Evolutionary conservation across 345 rosid species (phyloP).

Genomic region (Nasturtium officinale): DNA sequence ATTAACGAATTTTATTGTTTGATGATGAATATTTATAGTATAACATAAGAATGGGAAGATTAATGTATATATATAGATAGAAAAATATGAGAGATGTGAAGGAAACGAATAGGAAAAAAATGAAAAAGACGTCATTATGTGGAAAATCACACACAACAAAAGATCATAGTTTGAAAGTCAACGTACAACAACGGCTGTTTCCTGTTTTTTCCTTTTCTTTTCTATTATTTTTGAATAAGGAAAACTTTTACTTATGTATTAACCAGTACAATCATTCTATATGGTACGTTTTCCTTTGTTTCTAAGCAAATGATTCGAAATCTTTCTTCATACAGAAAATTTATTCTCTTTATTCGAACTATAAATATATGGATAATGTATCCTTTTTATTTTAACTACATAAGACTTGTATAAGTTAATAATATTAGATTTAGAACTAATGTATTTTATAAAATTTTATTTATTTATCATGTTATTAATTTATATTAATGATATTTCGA

Average conservation of each 20-base stretch:
- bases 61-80: not conserved
- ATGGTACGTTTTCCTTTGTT: constrained; percentile 15
- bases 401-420: too few species aligned
- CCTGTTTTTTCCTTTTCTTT: not conserved
- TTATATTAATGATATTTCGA: too few species aligned
- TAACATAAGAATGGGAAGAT: not conserved
- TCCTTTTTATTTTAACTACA: not conserved
- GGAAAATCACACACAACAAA: constrained; percentile 25
- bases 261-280: not conserved
- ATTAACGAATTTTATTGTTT: too few species aligned
- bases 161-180: constrained; percentile 37
- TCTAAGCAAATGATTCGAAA: not conserved
- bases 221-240: not conserved
- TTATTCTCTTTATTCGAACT: not conserved
- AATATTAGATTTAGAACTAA: too few species aligned
- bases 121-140: constrained; percentile 5
- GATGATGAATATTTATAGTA: not conserved
- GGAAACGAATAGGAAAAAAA: constrained; percentile 29
- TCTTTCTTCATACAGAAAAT: constrained; percentile 9
- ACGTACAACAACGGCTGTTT: constrained; percentile 42
- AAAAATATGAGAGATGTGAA: not conserved
- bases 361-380: not conserved
- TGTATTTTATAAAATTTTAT: too few species aligned
- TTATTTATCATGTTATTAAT: too few species aligned
- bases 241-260: constrained; percentile 10